A percentile compares a stretch with the other conserved stretches of the same genome.
Evolutionary conservation across 176 grass and related monocot genomes (phyloP).

Genomic region (Elaeis guineensis): DNA sequence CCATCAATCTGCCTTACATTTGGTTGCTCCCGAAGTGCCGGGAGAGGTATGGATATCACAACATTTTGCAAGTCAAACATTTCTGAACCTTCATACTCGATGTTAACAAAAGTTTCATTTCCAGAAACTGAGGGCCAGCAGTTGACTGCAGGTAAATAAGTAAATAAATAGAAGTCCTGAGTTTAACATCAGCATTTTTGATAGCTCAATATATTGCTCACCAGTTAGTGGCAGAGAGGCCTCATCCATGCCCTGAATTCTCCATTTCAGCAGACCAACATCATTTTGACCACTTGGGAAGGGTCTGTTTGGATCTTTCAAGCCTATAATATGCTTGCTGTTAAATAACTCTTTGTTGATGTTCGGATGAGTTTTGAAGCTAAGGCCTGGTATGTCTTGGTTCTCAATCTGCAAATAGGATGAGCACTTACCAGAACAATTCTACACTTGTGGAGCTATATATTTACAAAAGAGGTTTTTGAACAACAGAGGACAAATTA

Average conservation of each 20-base stretch:
- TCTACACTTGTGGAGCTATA: constrained; percentile 1
- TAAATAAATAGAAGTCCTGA: background rate
- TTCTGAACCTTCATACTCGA: constrained; percentile 80
- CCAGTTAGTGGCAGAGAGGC: constrained; percentile 68
- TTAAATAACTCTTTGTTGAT: constrained; percentile 83
- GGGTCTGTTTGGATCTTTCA: constrained; percentile 76
- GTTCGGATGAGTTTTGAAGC: constrained; percentile 80
- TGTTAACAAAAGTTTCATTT: constrained; percentile 56
- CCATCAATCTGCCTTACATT: constrained; percentile 76
- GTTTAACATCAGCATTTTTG: no score
- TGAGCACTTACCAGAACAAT: background rate
- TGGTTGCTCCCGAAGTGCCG: constrained; percentile 60
- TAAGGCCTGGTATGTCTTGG: constrained; percentile 65
- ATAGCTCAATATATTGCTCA: constrained; percentile 13
- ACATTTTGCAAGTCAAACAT: constrained; percentile 87
- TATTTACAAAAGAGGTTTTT: background rate
- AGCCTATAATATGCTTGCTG: constrained; percentile 49
- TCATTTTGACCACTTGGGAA: constrained; percentile 86
- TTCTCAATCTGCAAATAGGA: constrained; percentile 56
- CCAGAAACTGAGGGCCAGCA: constrained; percentile 73
- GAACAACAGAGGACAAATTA: no score
- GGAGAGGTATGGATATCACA: constrained; percentile 70
- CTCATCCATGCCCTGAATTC: constrained; percentile 69
- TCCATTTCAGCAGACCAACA: constrained; percentile 76
- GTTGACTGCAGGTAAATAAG: constrained; percentile 46